A percentile compares a stretch with the other conserved stretches of the same genome.
Conservation (phyloP, 305 asterid species). For the Fraxinus baroniana region DNA sequence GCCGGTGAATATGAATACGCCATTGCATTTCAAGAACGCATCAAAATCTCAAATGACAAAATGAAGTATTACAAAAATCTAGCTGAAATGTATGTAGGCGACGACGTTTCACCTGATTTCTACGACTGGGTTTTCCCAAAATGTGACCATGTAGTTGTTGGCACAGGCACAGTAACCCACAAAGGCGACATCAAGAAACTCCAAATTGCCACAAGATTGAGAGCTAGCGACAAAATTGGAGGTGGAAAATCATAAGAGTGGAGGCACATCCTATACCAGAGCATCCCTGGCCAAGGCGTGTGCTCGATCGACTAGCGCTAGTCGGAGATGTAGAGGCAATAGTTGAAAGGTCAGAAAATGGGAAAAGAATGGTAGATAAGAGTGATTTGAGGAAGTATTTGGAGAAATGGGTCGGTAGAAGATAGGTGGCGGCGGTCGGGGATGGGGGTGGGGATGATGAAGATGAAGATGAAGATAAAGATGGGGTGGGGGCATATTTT, state of each 20-base stretch:
- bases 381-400: constrained; percentile 72
- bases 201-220: constrained; percentile 65
- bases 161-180: constrained; percentile 87
- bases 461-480: too few species aligned
- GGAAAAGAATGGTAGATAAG: constrained; percentile 81
- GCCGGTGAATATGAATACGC: constrained; percentile 97
- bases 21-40: constrained; percentile 88
- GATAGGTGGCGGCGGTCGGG: too few species aligned
- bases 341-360: constrained; percentile 80
- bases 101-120: constrained; percentile 86
- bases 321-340: constrained; percentile 97
- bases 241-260: constrained; percentile 85
- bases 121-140: constrained; percentile 97
- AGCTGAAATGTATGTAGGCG: constrained; percentile 96
- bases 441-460: too few species aligned
- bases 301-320: constrained; percentile 70
- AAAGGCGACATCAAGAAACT: constrained; percentile 75
- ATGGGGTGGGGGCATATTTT: too few species aligned
- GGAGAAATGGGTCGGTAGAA: constrained; percentile 93
- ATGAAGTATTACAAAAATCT: constrained; percentile 81
- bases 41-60: constrained; percentile 66
- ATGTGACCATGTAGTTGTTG: constrained; percentile 93
- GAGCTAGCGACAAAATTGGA: constrained; percentile 71
- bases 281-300: constrained; percentile 79
- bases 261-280: constrained; percentile 98